phyloP scores from a whole-genome alignment of 2,329 filamentous ascomycete genomes.

The Davidsoniella eucalypti region DNA sequence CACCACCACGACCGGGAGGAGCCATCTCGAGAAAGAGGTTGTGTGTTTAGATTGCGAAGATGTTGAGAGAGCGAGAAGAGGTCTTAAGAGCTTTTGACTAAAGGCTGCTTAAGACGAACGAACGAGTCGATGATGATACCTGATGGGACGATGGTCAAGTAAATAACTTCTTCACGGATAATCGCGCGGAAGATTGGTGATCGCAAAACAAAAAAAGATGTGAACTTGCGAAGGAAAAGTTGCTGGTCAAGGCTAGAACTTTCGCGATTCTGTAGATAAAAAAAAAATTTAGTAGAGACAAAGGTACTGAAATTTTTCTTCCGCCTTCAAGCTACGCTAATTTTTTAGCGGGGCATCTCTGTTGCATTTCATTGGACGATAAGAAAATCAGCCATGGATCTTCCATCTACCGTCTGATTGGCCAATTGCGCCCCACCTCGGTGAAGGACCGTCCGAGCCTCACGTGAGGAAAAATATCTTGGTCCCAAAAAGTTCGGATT shows the following conservation, averaged over 20 bases:
- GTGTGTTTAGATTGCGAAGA: conserved; percentile 17
- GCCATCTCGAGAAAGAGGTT: conserved; percentile 17
- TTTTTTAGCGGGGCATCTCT: conserved; percentile 14
- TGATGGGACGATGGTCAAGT: neutral
- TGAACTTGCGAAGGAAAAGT: conserved; percentile 1
- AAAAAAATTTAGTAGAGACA: conserved; percentile 12
- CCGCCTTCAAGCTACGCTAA: conserved; percentile 12
- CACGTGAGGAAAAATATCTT: conserved; percentile 6
- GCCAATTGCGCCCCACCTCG: conserved; percentile 5
- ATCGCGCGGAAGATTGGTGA: conserved; percentile 2
- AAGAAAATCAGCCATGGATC: conserved; percentile 12
- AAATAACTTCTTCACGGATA: neutral
- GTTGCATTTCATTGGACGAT: conserved; percentile 13
- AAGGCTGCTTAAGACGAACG: conserved; percentile 9
- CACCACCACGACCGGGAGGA: conserved; percentile 19
- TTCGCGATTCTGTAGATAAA: conserved; percentile 12
- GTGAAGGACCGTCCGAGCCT: conserved; percentile 7
- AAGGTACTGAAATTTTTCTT: conserved; percentile 15
- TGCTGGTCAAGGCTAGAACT: conserved; percentile 11
- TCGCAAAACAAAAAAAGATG: conserved; percentile 5
- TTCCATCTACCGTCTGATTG: conserved; percentile 6
- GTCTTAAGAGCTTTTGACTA: conserved; percentile 11
- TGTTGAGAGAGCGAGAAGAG: conserved; percentile 13
- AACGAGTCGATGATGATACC: conserved; percentile 3
- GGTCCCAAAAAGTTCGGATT: conserved; percentile 1